Evolutionary conservation across 1,284 basidiomycete species (phyloP), one percentile per base, ranked within the genome.

Genomic region (Tylopilus orsonianus): DNA sequence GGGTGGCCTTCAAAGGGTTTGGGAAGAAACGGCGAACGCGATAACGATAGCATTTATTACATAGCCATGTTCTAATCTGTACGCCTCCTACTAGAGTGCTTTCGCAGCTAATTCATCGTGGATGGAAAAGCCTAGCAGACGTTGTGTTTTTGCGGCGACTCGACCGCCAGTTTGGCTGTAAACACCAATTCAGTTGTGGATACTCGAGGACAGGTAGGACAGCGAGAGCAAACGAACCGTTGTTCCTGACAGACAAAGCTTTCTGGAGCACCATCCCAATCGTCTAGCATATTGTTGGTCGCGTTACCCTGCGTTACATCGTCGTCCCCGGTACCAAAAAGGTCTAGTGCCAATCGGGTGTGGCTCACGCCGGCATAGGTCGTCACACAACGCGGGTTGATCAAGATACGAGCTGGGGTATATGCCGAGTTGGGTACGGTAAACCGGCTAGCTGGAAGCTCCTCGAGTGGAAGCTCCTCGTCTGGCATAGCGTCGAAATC

Each of bases 201-300:
- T n/a, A 5, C 14, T 24, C 5, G 36, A 26, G 12, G 48, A 39
- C n/a, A 35, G 20, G 19, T 24, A 27, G 48, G 26, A 44, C 40
- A n/a, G 30, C 35, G 23, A 53, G 36, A 48, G 16, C 30, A 48
- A 49, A 66, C 74, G 34, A 50, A 87, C 84, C 80, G 78, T 75
- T 97, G 94, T 67, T 97, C 94, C 71, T 97, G 94, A 65, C 94
- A 97, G 5, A 97, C 93, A 71, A 96, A 97, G 55, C 86, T 90
- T 67, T 95, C 92, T 0, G 94, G 94, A 3, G 94, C 92, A 23
- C 91, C 90, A 50, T 90, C 86, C 93, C 93, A 97, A 65, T 95
- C 91, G 45, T 94, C 91, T 49, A 97, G 68, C 1, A 89, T 78
- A 66, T 96, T 95, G 65, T 87, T 91, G 44, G 83, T 79, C 46